Evolutionary conservation across 202 grass and related monocot species (phyloP).

Genomic region (Bolboschoenoplectus hybrid): DNA sequence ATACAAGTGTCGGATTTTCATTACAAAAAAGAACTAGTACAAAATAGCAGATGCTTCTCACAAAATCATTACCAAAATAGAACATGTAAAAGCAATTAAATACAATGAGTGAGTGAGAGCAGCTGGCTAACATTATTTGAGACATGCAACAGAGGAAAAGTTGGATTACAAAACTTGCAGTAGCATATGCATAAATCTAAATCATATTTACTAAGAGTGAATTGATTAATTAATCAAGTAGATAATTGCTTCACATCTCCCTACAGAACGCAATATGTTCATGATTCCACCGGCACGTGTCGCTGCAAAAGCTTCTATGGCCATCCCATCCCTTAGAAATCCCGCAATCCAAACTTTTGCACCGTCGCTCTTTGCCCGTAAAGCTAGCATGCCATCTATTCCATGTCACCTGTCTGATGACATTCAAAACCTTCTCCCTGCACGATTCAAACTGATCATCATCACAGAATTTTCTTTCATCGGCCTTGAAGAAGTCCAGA

Average conservation of each 20-base stretch:
- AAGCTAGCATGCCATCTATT: not conserved
- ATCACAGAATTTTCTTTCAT: not conserved
- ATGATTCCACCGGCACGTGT: not conserved
- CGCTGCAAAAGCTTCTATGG: not conserved
- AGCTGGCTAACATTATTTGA: too few species aligned
- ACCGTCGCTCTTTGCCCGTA: not conserved
- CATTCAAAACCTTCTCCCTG: not conserved
- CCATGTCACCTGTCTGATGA: not conserved
- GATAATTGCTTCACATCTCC: not conserved
- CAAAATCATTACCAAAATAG: too few species aligned
- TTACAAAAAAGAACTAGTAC: too few species aligned
- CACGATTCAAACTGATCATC: not conserved
- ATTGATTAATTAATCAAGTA: not conserved
- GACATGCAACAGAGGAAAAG: not conserved
- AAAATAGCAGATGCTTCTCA: too few species aligned
- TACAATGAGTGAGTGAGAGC: too few species aligned
- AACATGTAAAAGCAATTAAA: too few species aligned
- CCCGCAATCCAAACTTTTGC: not conserved
- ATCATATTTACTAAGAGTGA: not conserved
- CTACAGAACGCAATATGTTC: not conserved
- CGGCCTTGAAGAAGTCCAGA: too few species aligned
- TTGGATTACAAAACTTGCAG: not conserved
- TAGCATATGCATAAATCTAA: not conserved
- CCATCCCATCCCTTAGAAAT: not conserved
- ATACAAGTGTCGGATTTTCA: too few species aligned